Evolutionary conservation across 495 filamentous ascomycete genomes (phyloP).

Genomic region (Paragyromitra xinjiangensis): DNA sequence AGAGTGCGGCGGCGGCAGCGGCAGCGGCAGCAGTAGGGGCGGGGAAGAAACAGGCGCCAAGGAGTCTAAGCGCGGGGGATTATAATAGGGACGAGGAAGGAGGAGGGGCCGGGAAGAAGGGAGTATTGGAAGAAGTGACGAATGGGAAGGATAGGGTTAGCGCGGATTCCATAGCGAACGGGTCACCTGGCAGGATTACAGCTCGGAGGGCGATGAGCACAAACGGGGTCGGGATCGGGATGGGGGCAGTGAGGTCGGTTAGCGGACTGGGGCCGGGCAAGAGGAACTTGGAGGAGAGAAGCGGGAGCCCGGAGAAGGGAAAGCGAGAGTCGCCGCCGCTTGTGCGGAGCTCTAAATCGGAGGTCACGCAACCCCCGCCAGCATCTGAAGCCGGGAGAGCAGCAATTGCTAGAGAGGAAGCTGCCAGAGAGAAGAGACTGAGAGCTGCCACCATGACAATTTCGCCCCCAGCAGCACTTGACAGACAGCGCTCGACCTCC

Average conservation of each 20-base stretch:
- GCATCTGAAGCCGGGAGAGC: constrained; percentile 27
- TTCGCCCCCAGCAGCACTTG: background rate
- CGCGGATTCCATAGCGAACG: constrained; percentile 16
- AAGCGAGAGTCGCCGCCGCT: background rate
- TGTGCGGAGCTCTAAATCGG: constrained; percentile 5
- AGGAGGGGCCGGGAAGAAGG: constrained; percentile 72
- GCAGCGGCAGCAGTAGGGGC: constrained; percentile 67
- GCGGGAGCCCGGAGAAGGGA: constrained; percentile 24
- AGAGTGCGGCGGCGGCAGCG: constrained; percentile 63
- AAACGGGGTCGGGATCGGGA: background rate
- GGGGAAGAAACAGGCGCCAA: constrained; percentile 8
- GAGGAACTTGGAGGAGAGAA: background rate
- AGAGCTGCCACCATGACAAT: constrained; percentile 8
- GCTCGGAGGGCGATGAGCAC: constrained; percentile 21
- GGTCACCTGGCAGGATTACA: background rate
- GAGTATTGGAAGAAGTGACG: constrained; percentile 55
- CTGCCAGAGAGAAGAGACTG: background rate
- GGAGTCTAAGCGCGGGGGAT: constrained; percentile 30
- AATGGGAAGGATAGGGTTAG: constrained; percentile 23
- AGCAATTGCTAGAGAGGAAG: constrained; percentile 42
- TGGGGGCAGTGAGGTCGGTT: background rate
- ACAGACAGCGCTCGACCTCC: constrained; percentile 21
- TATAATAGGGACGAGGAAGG: constrained; percentile 58
- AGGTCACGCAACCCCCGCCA: background rate
- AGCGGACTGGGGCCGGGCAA: constrained; percentile 13